These are phyloP conservation scores for Aspergillus viridinutans DNA, from an alignment of 2,329 filamentous ascomycete species.

Conservation along the genomic window DNA sequence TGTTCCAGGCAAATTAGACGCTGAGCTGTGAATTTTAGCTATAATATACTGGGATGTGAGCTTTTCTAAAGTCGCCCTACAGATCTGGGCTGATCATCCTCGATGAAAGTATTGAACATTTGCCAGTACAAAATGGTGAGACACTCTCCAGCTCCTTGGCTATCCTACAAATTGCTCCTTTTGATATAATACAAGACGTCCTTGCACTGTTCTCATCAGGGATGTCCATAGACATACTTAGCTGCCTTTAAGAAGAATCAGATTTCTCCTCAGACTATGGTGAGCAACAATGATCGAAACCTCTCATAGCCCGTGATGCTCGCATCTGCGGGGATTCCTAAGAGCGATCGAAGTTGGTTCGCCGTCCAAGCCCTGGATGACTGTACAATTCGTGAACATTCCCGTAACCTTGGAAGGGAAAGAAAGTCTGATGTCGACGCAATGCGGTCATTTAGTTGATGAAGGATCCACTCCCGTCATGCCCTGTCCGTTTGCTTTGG, in stretches of 20 bases:
- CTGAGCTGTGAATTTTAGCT: neutral
- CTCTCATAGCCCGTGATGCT: too few relatives aligned
- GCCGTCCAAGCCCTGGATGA: neutral
- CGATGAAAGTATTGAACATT: neutral
- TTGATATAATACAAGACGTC: neutral
- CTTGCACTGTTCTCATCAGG: neutral
- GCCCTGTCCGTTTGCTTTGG: constrained; percentile 10
- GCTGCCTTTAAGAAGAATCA: too few relatives aligned
- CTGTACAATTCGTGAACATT: neutral
- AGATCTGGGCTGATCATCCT: too few relatives aligned
- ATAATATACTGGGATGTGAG: neutral
- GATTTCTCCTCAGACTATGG: too few relatives aligned
- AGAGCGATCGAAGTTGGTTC: neutral
- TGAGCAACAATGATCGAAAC: too few relatives aligned
- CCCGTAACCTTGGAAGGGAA: neutral
- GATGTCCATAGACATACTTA: too few relatives aligned
- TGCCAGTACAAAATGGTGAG: neutral
- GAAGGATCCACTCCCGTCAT: neutral
- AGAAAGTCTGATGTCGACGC: neutral
- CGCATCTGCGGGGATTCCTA: too few relatives aligned
- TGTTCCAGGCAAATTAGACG: too few relatives aligned
- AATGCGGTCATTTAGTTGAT: neutral
- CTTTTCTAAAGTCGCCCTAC: too few relatives aligned
- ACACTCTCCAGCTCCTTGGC: neutral
- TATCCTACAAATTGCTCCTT: neutral